phyloP scores from a whole-genome alignment of 257 asterid genomes.

The Solanum rostratum region DNA sequence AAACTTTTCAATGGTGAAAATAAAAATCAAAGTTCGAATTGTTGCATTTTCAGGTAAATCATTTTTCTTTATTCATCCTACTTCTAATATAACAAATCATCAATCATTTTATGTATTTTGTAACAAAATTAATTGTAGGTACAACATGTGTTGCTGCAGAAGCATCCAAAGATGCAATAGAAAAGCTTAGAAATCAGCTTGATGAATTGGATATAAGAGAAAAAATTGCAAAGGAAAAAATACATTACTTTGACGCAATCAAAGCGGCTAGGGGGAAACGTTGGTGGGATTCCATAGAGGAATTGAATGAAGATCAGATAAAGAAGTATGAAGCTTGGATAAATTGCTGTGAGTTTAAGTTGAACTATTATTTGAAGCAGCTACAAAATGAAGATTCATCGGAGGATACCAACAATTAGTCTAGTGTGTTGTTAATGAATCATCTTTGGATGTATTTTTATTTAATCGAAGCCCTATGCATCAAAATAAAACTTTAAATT shows the following conservation, averaged over 20 bases:
- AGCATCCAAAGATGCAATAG: not conserved
- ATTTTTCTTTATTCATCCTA: slow-evolving; percentile 25
- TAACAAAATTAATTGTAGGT: not conserved
- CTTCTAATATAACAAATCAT: slow-evolving; percentile 1
- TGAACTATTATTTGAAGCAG: not conserved
- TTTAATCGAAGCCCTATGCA: too few relatives aligned
- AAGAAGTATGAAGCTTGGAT: too few relatives aligned
- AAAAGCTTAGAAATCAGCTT: not conserved
- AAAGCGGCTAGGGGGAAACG: too few relatives aligned
- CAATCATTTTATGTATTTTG: not conserved
- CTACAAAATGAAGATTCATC: not conserved
- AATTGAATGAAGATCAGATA: too few relatives aligned
- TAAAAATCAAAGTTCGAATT: not conserved
- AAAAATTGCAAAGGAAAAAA: not conserved
- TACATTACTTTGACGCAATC: too few relatives aligned
- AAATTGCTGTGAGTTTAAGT: not conserved
- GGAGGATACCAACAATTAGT: not conserved
- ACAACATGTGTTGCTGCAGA: not conserved
- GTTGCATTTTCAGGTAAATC: slow-evolving; percentile 12
- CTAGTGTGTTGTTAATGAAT: too few relatives aligned
- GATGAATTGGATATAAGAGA: not conserved
- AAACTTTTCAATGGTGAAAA: not conserved
- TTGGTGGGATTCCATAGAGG: too few relatives aligned
- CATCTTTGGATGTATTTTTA: too few relatives aligned
- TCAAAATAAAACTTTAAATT: too few relatives aligned